Base-by-base conservation (phyloP, 495 filamentous ascomycete genomes). In the Podospora didyma region DNA sequence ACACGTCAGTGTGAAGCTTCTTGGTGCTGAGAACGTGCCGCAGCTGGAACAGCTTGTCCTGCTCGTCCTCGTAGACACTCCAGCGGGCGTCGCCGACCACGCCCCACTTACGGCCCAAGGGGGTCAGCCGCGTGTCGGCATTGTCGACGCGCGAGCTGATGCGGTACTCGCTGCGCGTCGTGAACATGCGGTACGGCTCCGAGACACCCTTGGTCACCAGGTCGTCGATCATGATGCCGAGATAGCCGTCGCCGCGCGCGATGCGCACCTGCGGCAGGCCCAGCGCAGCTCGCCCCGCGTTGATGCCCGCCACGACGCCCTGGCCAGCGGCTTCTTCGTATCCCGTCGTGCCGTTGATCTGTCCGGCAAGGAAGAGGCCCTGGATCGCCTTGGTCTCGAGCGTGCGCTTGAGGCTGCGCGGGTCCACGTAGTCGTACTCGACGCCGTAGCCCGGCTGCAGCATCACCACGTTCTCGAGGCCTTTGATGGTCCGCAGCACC, bases 131-230 rank as follows among this genome's bases (percentile, higher is more conserved):
- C 3, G 86, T 65, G 72, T 98, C 94, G 41, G 94, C 94, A 68
- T 98, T 97, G 75, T 98, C 94, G 49, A 92, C 83, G 51, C 94
- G 86, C 9, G 89, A 84, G 31, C 85, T 87, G 79, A 98, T 92
- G 48, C 94, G 89, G 75, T 95, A 98, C 71, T 98, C 94, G 74
- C 86, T 92, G 54, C 94, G 86, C 17, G 90, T 90, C 7, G 94
- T 97, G 78, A 98, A 98, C 95, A 98, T 97, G 58, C 94, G 85
- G 74, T 98, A 98, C 0, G 94, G 94, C 72, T 98, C 94, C 9
- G 88, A 90, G 12, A 98, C 93, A 46, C 94, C 94, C 72, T 97
- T 97, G 28, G 94, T 98, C 71, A 96, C 86, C 45, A 98, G 85
- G 69, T 98, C 94, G 72, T 98, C 94, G 69, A 98, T 94, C 94